phyloP scores from a whole-genome alignment of 495 filamentous ascomycete species.

The Cryomyces antarcticus region DNA sequence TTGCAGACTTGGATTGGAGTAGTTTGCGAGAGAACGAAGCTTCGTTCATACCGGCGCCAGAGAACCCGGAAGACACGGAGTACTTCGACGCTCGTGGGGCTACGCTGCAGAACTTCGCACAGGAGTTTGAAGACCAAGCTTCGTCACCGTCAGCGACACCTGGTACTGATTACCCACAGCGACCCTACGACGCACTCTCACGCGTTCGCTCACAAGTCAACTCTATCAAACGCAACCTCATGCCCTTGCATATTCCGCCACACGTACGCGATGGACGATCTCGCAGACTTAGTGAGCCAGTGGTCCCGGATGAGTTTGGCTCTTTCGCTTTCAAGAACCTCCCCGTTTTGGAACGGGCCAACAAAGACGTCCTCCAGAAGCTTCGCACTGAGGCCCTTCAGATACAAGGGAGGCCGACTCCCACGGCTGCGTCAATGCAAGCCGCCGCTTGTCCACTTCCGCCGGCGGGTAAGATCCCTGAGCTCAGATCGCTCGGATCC shows the following conservation, averaged over 20 bases:
- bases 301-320: slow-evolving; percentile 79
- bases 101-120: slow-evolving; percentile 68
- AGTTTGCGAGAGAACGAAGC: slow-evolving; percentile 79
- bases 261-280: slow-evolving; percentile 83
- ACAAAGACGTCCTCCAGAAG: slow-evolving; percentile 96
- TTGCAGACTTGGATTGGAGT: slow-evolving; percentile 72
- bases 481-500: slow-evolving; percentile 32
- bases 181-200: slow-evolving; percentile 86
- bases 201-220: slow-evolving; percentile 63
- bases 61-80: slow-evolving; percentile 93
- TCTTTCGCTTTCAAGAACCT: slow-evolving; percentile 94
- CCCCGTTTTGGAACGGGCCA: slow-evolving; percentile 89
- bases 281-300: slow-evolving; percentile 76
- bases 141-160: slow-evolving; percentile 46
- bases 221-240: slow-evolving; percentile 63
- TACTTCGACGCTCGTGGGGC: slow-evolving; percentile 92
- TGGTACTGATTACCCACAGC: slow-evolving; percentile 49
- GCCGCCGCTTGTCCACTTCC: too few species aligned
- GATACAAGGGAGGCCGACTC: slow-evolving; percentile 16
- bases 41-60: slow-evolving; percentile 78
- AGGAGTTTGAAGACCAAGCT: slow-evolving; percentile 80
- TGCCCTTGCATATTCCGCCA: slow-evolving; percentile 89
- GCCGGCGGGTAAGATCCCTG: slow-evolving; percentile 8
- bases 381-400: slow-evolving; percentile 58
- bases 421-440: slow-evolving; percentile 12